Percentiles rank a stretch among this genome's conserved stretches.
Conservation (phyloP, 2,329 filamentous ascomycete genomes). For the Neonectria punicea region DNA sequence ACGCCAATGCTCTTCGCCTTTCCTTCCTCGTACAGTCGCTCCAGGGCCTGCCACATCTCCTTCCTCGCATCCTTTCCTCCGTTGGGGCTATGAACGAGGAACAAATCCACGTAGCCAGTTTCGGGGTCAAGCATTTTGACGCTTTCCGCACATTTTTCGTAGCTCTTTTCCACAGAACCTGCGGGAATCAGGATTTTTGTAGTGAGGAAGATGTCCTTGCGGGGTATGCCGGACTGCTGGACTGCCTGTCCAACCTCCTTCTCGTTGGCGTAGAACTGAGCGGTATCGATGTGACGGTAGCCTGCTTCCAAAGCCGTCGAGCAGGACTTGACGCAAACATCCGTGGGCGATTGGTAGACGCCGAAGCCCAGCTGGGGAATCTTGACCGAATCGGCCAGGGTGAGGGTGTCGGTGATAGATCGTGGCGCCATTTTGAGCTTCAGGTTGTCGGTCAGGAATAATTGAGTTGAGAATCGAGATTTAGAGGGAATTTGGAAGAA, state of each 20-base stretch:
- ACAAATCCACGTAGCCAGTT: constrained; percentile 69
- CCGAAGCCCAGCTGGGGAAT: constrained; percentile 78
- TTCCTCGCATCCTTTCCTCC: constrained; percentile 65
- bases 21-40: constrained; percentile 68
- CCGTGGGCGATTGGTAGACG: constrained; percentile 68
- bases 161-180: background rate
- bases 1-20: constrained; percentile 74
- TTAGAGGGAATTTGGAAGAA: background rate
- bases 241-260: background rate
- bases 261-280: background rate
- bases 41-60: constrained; percentile 73
- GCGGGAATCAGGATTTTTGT: background rate
- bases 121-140: background rate
- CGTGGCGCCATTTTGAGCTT: constrained; percentile 13
- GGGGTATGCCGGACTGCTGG: background rate
- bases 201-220: background rate
- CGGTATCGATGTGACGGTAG: background rate
- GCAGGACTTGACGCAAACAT: constrained; percentile 67
- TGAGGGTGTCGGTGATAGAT: constrained; percentile 33
- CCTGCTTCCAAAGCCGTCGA: background rate
- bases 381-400: constrained; percentile 33
- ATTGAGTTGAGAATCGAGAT: background rate
- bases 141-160: background rate
- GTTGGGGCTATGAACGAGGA: constrained; percentile 74
- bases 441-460: background rate